Base-by-base conservation (phyloP, 2,329 filamentous ascomycete species). In the Pseudocercospora pini-densiflorae region DNA sequence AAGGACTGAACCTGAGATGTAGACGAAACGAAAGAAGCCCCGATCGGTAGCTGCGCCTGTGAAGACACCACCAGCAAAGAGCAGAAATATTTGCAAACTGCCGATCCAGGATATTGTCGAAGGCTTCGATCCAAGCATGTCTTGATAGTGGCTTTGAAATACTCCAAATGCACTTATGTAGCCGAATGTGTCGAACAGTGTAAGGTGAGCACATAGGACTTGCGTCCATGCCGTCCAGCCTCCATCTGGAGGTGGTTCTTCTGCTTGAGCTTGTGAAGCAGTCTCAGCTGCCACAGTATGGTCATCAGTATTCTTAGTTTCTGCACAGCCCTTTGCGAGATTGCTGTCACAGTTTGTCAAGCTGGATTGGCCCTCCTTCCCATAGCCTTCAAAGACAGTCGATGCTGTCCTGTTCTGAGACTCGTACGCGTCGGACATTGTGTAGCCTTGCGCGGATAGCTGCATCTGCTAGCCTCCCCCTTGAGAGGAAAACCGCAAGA, bases 91-190 rank as follows among this genome's bases (percentile, higher is more conserved):
- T 70, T 85, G 83, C 0, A 83, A 72, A 0, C 80, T 81, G 6
- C 84, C 84, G 24, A 86, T 83, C 83, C 84, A 86, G 4, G 82
- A 81, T 51, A 86, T 84, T 1, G 78, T 79, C 0, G 82, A 83
- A 4, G 75, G 10, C 21, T 27, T 24, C n/a, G 23, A 14, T 6
- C 7, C 47, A 21, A 53, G 23, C 8, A 24, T 24, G n/a, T 21
- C 19, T 21, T 53, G 47, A 27, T 53, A 53, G 16, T 51, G 19
- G 9, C 16, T 51, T 21, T 51, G 47, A 23, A 51, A 51, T 3
- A 51, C 47, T n/a, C 47, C 47, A 23, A 51, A 51, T 10, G 47
- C 14, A n/a, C 16, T 51, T 2, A 51, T 51, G 47, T 51, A 51
- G 16, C 47, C 47, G 16, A 51, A 51, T 2, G 47, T 51, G 5